Evolutionary conservation across 768 basidiomycete species (phyloP).

Genomic region (Boletus eberwhitei): DNA sequence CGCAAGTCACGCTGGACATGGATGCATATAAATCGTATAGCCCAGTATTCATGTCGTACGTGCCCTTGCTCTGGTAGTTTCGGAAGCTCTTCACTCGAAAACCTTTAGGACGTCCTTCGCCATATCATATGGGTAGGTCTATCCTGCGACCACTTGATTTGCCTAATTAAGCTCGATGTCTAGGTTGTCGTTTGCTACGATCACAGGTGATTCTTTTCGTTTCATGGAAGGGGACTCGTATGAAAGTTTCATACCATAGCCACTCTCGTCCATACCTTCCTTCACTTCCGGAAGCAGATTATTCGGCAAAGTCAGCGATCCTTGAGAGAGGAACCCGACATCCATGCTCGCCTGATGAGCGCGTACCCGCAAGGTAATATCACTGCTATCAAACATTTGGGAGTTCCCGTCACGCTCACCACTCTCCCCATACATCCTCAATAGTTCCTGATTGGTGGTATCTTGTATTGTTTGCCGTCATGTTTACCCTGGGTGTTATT

Average conservation of each 20-base stretch:
- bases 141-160: neutral
- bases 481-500: conserved; percentile 68
- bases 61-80: conserved; percentile 4
- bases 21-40: conserved; percentile 52
- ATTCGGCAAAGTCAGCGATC: conserved; percentile 66
- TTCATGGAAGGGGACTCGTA: neutral
- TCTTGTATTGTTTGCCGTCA: conserved; percentile 58
- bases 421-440: neutral
- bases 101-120: conserved; percentile 23
- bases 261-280: conserved; percentile 32
- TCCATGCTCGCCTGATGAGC: conserved; percentile 81
- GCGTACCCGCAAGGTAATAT: conserved; percentile 49
- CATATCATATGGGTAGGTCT: conserved; percentile 30
- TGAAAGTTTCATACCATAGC: conserved; percentile 12
- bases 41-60: conserved; percentile 54
- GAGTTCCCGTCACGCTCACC: neutral
- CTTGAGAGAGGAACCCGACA: conserved; percentile 75
- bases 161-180: conserved; percentile 41
- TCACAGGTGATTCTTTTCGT: conserved; percentile 49
- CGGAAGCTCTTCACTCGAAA: conserved; percentile 2
- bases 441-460: conserved; percentile 90
- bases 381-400: neutral
- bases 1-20: conserved; percentile 51
- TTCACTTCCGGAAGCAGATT: conserved; percentile 79
- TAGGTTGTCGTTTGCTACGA: conserved; percentile 77